Evolutionary conservation across 371 early-diverging fungal species (phyloP), one percentile per base, ranked within the genome.

Genomic region (Mucor velutinosus): DNA sequence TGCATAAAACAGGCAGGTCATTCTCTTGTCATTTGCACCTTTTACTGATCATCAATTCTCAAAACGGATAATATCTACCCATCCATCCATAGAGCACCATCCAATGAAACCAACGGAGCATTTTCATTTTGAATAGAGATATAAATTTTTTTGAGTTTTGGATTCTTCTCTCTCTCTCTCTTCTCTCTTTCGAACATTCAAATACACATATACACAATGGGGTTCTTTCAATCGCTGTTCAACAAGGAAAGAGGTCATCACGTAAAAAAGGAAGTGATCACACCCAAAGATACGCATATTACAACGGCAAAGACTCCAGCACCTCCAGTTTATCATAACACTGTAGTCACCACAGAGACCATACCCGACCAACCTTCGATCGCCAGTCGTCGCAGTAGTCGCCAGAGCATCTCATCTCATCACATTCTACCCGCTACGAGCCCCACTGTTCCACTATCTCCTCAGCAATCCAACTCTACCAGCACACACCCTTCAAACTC

Each of bases 201-300:
- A 0, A 23, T 3, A 25, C 25, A 25, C 14, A n/a, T 17, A 32
- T 10, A 15, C 15, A 25, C 17, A 30, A 77, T 77, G 77, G 77
- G 77, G 12, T 77, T 77, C 61, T 74, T 77, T 62, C 77, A 74
- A 19, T 60, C 74, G 8, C 57, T 77, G 25, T 72, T 77, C 23
- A 66, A 71, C 33, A 65, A 57, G 10, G 62, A 69, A 27, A 70
- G 60, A 29, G 60, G 57, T 5, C 53, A 53, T 7, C 53, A 53
- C 27, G 53, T 14, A 25, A 64, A 59, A 55, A 53, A 37, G 33
- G 60, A 58, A 14, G 30, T 51, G 21, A 23, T 33, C 4, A 27
- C 47, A 12, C 25, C 27, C 25, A 23, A 53, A 41, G 35, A 39
- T 39, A 55, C 41, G 23, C 10, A 11, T 23, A 39, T 47, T 55